phyloP scores from a whole-genome alignment of 2,329 filamentous ascomycete genomes.

The Alternaria ventricosa region DNA sequence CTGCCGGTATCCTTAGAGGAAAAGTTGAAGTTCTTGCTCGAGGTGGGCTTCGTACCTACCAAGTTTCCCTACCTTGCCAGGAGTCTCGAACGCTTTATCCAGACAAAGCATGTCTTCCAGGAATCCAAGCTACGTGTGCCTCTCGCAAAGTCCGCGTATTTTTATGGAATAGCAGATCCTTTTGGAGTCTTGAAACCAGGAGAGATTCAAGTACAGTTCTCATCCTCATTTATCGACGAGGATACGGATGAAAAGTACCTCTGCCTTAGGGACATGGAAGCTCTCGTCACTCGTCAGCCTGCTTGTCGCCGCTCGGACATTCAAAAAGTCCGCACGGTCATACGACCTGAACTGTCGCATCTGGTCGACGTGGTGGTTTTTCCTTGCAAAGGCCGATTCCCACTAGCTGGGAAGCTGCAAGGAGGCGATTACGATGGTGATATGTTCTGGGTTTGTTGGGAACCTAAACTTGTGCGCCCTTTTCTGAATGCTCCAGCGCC shows the following conservation, averaged over 20 bases:
- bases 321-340: conserved; percentile 63
- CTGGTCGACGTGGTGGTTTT: conserved; percentile 85
- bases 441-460: conserved; percentile 79
- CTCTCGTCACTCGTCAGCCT: conserved; percentile 73
- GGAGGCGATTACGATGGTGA: conserved; percentile 87
- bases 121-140: conserved; percentile 65
- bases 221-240: conserved; percentile 63
- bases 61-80: conserved; percentile 59
- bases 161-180: conserved; percentile 74
- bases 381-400: conserved; percentile 63
- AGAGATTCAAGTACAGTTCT: conserved; percentile 74
- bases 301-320: conserved; percentile 75
- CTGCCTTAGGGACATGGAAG: conserved; percentile 62
- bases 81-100: conserved; percentile 56
- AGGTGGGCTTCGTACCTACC: conserved; percentile 63
- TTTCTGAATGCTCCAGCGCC: conserved; percentile 68
- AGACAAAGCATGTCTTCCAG: conserved; percentile 61
- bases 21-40: conserved; percentile 39
- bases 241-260: conserved; percentile 61
- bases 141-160: conserved; percentile 66
- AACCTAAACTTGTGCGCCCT: conserved; percentile 67
- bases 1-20: conserved; percentile 32
- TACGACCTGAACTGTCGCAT: conserved; percentile 65
- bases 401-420: conserved; percentile 73
- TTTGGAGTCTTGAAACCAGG: conserved; percentile 64